These are phyloP conservation scores for Cyclotella choctawhatcheeana DNA, from an alignment of 108 stramenopile species.

Conservation along the genomic window DNA sequence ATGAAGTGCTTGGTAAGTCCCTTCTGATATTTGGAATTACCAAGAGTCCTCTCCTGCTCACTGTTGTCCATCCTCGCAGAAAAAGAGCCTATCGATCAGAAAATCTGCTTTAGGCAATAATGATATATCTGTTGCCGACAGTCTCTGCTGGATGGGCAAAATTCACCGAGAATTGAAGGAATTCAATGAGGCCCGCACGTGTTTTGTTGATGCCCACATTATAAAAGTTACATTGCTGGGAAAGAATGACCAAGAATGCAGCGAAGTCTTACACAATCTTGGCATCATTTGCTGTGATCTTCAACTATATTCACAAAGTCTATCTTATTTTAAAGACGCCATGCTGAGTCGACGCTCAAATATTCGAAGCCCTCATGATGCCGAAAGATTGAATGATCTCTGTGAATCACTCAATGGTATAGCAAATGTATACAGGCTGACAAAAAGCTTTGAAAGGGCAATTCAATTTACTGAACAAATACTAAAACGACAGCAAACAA, in stretches of 20 bases:
- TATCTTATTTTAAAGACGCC: slow-evolving; percentile 46
- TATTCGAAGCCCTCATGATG: slow-evolving; percentile 33
- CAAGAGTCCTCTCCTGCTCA: too few species aligned
- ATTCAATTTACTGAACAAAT: slow-evolving; percentile 43
- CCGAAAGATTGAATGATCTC: slow-evolving; percentile 38
- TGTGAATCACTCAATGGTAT: slow-evolving; percentile 56
- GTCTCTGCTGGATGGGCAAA: slow-evolving; percentile 62
- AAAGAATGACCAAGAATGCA: slow-evolving; percentile 36
- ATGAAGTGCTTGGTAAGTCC: slow-evolving; percentile 43
- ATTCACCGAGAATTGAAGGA: slow-evolving; percentile 52
- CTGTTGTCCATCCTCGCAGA: background rate
- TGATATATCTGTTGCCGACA: slow-evolving; percentile 55
- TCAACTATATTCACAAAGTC: slow-evolving; percentile 27
- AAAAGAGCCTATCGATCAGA: slow-evolving; percentile 48
- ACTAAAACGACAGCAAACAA: slow-evolving; percentile 33
- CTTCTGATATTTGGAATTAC: too few species aligned
- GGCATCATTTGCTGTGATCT: slow-evolving; percentile 51
- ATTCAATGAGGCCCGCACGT: slow-evolving; percentile 43
- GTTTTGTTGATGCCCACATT: slow-evolving; percentile 43
- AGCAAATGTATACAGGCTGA: slow-evolving; percentile 53
- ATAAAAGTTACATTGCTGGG: slow-evolving; percentile 53
- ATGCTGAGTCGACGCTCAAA: slow-evolving; percentile 39
- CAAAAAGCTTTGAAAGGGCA: slow-evolving; percentile 36
- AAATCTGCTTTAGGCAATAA: slow-evolving; percentile 18
- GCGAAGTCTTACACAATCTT: slow-evolving; percentile 57